phyloP scores from a whole-genome alignment of 78 protist species.

The Corallochytrium limacisporum region DNA sequence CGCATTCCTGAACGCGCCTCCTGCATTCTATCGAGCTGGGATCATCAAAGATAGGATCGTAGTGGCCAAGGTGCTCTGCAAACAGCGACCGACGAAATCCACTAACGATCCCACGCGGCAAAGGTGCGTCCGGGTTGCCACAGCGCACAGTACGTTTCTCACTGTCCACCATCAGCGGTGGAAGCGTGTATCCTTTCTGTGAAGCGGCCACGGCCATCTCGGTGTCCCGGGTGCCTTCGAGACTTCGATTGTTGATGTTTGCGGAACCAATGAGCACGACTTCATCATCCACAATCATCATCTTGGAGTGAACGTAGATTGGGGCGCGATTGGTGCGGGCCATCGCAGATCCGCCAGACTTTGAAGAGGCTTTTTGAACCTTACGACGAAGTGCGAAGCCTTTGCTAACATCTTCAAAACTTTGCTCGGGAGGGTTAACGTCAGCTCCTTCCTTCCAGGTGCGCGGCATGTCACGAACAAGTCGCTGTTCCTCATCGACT shows the following conservation, averaged over 20 bases:
- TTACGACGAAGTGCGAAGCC: background rate
- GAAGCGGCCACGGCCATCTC: background rate
- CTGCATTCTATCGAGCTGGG: slow-evolving; percentile 8
- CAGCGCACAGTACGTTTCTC: background rate
- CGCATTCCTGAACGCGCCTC: background rate
- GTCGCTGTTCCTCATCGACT: background rate
- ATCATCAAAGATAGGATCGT: background rate
- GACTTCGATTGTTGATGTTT: slow-evolving; percentile 65
- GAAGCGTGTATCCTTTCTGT: background rate
- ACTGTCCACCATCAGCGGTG: background rate
- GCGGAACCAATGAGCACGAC: slow-evolving; percentile 60
- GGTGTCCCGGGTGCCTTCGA: background rate
- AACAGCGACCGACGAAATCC: background rate
- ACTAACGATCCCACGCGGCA: background rate
- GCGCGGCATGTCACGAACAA: background rate
- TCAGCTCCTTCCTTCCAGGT: background rate
- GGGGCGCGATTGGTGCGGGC: background rate
- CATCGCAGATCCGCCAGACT: background rate
- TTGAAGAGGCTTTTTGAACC: background rate
- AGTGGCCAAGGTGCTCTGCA: background rate
- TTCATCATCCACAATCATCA: slow-evolving; percentile 68
- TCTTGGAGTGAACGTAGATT: slow-evolving; percentile 68
- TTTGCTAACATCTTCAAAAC: background rate
- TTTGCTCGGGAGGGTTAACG: background rate
- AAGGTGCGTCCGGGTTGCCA: background rate